Evolutionary conservation across 495 filamentous ascomycete genomes (phyloP), one percentile per base, ranked within the genome.

Genomic region (Daldinia grandis): DNA sequence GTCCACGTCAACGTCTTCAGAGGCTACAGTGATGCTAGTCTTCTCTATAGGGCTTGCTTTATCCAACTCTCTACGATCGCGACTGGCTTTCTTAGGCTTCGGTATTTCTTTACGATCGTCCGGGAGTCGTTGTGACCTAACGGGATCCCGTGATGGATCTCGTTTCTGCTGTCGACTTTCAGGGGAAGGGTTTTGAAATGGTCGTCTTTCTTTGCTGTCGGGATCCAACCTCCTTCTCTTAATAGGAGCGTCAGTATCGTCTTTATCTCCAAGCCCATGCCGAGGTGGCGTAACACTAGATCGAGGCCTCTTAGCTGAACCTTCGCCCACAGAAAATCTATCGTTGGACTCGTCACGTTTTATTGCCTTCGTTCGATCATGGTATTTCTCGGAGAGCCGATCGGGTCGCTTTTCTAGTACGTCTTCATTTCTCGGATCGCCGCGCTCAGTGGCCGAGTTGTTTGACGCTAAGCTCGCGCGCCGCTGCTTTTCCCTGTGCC

Each of bases 221-320:
- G 61, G 70, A 38, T 87, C 86, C 24, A 87, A 58, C 21, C 82
- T 82, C 49, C 86, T 77, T 64, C 80, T 77, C 73, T 88, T 88
- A 33, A 78, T 58, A 19, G 84, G 81, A 30, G 73, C 80, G 82
- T 91, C 82, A 81, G 83, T 75, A 78, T 86, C 68, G 62, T 86
- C 84, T 63, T 82, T 81, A 37, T 86, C 86, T 25, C 83, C 79
- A 37, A 83, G 82, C 28, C 83, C 84, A 56, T 82, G 85, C 63
- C 87, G 82, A 51, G 91, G 88, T 2, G 91, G 91, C 4, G 90
- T 92, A 14, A 83, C 84, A 72, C 91, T 93, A 58, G 83, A 81
- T 40, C 91, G 87, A 68, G 87, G 85, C 47, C 91, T 86, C 73
- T 93, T 94, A 53, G 87, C 79, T 49, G 84, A 78, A 54, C 72